Evolutionary conservation across 805 yeast species (phyloP), one percentile per base, ranked within the genome.

Genomic region (Teunomyces pallodes): DNA sequence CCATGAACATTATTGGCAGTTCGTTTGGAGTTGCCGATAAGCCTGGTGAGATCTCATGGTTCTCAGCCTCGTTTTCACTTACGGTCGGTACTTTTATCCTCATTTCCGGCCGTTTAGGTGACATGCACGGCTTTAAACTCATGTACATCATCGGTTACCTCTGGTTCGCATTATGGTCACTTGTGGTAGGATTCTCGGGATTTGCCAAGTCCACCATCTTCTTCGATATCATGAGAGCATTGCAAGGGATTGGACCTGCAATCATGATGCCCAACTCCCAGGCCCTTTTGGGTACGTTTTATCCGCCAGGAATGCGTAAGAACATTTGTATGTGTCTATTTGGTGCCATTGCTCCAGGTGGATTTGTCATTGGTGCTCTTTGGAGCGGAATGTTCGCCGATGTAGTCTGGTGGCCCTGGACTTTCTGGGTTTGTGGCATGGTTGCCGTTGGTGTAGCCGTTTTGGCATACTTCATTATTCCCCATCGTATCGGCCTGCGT

Each of bases 31-130:
- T 67, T 3, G 54, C 42, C 16, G 58, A 54, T 41, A 27, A 43
- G 10, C 56, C 64, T 0, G 70, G 74, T 3, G 67, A 66, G 43
- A 54, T 62, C 8, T 58, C 70, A 6, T 69, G 74, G 73, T 68
- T 69, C 45, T 51, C 69, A 0, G 69, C 72, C 1, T 54, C 70
- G 1, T 67, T 58, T 39, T 63, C 72, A 3, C 54, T 69, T 39
- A 66, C 70, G 1, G 70, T 66, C 13, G 74, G 74, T 12, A 67
- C 73, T 2, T 69, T 69, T 45, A 68, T 68, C 41, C 52, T 68
- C 10, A 55, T 65, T 1, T 57, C 65, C 2, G 74, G 74, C 1
- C 57, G 70, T 28, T 42, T 69, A 20, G 74, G 73, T 10, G 73
- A 68, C 48, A 48, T 66, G 55, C 62, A 61, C 47, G 74, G 73